Conservation (phyloP, 306 rosid species). For the Lathyrus aphaca region DNA sequence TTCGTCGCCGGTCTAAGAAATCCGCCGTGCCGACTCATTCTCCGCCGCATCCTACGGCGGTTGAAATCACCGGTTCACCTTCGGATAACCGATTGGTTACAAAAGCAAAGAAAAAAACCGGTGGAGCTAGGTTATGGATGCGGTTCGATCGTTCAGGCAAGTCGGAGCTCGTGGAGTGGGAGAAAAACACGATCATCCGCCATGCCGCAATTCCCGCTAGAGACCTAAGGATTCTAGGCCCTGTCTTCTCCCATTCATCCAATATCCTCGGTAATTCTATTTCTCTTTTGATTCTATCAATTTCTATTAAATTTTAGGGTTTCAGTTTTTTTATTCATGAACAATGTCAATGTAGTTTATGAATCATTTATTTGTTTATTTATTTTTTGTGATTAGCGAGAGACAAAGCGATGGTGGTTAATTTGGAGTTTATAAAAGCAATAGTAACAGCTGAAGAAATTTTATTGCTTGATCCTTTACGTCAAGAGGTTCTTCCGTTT, state of each 20-base stretch:
- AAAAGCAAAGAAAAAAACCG: constrained; percentile 86
- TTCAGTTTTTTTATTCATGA: not conserved
- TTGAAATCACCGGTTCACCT: constrained; percentile 29
- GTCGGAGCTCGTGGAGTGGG: constrained; percentile 85
- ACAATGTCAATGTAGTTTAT: not conserved
- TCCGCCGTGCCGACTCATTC: constrained; percentile 21
- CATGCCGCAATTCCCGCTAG: constrained; percentile 82
- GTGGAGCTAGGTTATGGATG: constrained; percentile 91
- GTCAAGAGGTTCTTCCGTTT: constrained; percentile 88
- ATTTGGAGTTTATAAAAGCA: constrained; percentile 77
- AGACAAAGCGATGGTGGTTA: constrained; percentile 99
- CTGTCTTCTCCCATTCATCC: constrained; percentile 91
- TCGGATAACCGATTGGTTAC: constrained; percentile 21
- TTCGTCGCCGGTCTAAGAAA: constrained; percentile 76
- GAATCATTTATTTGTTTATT: not conserved
- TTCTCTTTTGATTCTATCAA: not conserved
- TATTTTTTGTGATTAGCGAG: constrained; percentile 45
- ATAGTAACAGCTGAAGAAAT: constrained; percentile 97
- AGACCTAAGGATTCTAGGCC: constrained; percentile 89
- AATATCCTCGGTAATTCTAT: constrained; percentile 78
- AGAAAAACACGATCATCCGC: constrained; percentile 76
- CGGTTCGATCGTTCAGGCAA: constrained; percentile 70
- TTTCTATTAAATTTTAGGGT: constrained; percentile 13
- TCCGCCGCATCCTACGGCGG: not conserved
- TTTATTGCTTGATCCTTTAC: constrained; percentile 81